Conservation (phyloP, 202 grass and related monocot species). For the Panicum hallii region DNA sequence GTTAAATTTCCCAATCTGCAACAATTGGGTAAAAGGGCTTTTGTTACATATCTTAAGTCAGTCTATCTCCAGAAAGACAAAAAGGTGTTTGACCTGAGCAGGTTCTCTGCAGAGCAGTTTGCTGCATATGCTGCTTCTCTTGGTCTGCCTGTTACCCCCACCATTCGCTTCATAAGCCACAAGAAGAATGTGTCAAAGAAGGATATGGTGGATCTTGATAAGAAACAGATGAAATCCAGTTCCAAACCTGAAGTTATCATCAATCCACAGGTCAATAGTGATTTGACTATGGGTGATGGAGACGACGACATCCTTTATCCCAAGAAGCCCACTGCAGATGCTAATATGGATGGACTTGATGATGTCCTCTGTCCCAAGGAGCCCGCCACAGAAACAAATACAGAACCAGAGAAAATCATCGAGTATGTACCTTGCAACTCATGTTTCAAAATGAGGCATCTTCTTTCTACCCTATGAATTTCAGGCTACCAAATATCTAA, state of each 20-base stretch:
- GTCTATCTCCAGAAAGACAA: conserved; percentile 71
- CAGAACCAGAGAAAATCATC: conserved; percentile 34
- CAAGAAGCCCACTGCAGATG: conserved; percentile 51
- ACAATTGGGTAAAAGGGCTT: conserved; percentile 82
- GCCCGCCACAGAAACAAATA: conserved; percentile 34
- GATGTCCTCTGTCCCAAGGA: conserved; percentile 61
- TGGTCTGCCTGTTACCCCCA: conserved; percentile 75
- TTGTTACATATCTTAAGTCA: conserved; percentile 87
- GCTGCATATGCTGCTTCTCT: conserved; percentile 79
- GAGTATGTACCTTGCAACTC: conserved; percentile 52
- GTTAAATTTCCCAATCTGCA: conserved; percentile 80
- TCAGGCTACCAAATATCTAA: not conserved
- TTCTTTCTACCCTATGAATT: conserved; percentile 27
- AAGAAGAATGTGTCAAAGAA: conserved; percentile 45
- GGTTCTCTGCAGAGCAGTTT: conserved; percentile 73
- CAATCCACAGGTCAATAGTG: conserved; percentile 40
- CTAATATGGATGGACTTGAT: conserved; percentile 41
- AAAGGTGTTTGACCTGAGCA: conserved; percentile 81
- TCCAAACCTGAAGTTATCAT: conserved; percentile 43
- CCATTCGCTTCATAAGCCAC: conserved; percentile 72
- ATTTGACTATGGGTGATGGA: conserved; percentile 51
- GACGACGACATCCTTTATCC: conserved; percentile 76
- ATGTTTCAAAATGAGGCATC: conserved; percentile 3
- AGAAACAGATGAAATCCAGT: conserved; percentile 34
- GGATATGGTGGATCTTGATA: conserved; percentile 37